Percentiles rank a stretch among this genome's conserved stretches.
phyloP scores from a whole-genome alignment of 1,284 basidiomycete genomes.

The Leccinum pachyderme region DNA sequence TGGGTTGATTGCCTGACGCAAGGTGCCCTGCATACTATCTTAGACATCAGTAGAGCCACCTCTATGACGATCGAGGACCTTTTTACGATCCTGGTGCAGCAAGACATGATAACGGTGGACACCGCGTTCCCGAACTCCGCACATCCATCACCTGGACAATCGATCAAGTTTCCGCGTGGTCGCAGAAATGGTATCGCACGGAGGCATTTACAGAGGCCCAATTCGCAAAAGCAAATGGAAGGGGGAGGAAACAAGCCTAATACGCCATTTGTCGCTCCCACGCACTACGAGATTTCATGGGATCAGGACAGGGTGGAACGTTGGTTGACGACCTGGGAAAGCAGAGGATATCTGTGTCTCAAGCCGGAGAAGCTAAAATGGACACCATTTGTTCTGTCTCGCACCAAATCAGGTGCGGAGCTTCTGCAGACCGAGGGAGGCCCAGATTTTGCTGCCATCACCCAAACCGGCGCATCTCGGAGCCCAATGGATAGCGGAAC shows the following conservation, averaged over 20 bases:
- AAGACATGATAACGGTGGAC: conserved; percentile 72
- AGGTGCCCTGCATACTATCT: conserved; percentile 16
- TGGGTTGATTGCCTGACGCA: conserved; percentile 17
- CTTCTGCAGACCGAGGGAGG: conserved; percentile 31
- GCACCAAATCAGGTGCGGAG: conserved; percentile 47
- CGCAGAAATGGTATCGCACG: conserved; percentile 65
- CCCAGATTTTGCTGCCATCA: conserved; percentile 18
- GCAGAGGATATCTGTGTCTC: conserved; percentile 80
- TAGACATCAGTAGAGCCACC: conserved; percentile 86
- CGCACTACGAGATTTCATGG: conserved; percentile 76
- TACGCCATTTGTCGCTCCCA: conserved; percentile 63
- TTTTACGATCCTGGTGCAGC: conserved; percentile 73
- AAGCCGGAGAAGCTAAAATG: conserved; percentile 89
- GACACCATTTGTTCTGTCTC: conserved; percentile 86
- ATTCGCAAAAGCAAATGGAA: conserved; percentile 49
- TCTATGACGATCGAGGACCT: conserved; percentile 93
- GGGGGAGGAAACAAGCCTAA: conserved; percentile 43
- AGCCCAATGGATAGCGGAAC: conserved; percentile 26
- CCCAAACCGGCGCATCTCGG: conserved; percentile 21
- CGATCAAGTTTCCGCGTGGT: conserved; percentile 69
- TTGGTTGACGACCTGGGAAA: conserved; percentile 71
- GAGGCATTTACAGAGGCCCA: conserved; percentile 57
- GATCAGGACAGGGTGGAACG: conserved; percentile 67
- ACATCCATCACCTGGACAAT: conserved; percentile 69
- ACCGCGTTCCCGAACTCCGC: conserved; percentile 49